Evolutionary conservation across 768 basidiomycete species (phyloP), one percentile per base, ranked within the genome.

Genomic region (Russula sp.): DNA sequence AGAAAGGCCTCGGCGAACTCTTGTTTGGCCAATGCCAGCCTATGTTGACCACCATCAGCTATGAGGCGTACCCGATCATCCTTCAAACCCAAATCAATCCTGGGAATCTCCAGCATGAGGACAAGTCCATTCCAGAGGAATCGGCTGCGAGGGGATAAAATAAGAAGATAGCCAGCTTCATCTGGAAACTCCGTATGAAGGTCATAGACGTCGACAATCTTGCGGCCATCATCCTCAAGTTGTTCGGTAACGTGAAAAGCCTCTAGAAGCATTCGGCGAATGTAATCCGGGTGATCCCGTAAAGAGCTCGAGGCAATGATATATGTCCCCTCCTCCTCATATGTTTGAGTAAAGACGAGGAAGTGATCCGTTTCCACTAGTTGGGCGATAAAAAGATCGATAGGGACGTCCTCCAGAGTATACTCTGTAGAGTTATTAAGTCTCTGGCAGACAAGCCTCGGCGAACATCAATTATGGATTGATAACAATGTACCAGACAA

Each of bases 361-460:
- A 94, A 88, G 72, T 98, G 95, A 65, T 90, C 93, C 7, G 92
- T 86, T 36, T 86, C 83, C 22, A 90, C 84, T 8, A 99, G 79
- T 11, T 81, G 78, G 25, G 84, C 77, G 57, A 98, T 88, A 73
- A 96, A 89, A n/a, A 79, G 78, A 55, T 89, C 88, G 60, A 95
- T 76, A 46, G 86, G 79, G 41, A 87, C 75, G 58, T 83, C 79
- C 61, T 92, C 88, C 36, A 98, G 78, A 61, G 78, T 82, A 69
- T 95, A 98, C 72, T 97, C 94, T 0, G 93, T 90, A 6, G 94
- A 90, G 73, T 95, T 97, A 69, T 90, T 89, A 76, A 95, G 95
- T 50, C 92, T 84, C 67, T 93, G 90, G 0, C 90, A 87, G 48
- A 88, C 76, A 4, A 83, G 83, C 64, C 87, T 88, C 61, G 18